These are phyloP conservation scores for Scheffersomyces titani DNA, from an alignment of 1,139 yeast species.

Conservation along the genomic window DNA sequence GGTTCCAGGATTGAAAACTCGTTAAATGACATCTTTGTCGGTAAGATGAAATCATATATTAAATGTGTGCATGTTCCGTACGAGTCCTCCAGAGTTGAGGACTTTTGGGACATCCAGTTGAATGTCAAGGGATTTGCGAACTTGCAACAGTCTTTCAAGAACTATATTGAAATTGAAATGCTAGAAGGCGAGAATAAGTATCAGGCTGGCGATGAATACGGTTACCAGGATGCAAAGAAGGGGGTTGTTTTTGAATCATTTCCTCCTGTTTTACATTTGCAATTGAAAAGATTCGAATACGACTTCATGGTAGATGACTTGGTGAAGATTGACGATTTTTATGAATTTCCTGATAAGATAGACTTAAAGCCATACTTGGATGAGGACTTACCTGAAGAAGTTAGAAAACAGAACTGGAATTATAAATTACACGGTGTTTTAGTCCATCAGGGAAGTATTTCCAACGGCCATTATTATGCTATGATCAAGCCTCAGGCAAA, in stretches of 20 bases:
- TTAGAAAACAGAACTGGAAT: conserved; percentile 61
- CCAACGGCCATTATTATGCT: conserved; percentile 96
- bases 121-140: conserved; percentile 84
- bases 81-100: conserved; percentile 90
- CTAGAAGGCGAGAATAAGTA: conserved; percentile 94
- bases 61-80: conserved; percentile 94
- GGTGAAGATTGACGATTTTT: conserved; percentile 89
- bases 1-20: conserved; percentile 82
- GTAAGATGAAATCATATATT: conserved; percentile 93
- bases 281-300: conserved; percentile 90
- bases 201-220: conserved; percentile 82
- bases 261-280: conserved; percentile 92
- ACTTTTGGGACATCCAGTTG: conserved; percentile 96
- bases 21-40: conserved; percentile 84
- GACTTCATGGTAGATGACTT: conserved; percentile 88
- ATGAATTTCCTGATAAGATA: conserved; percentile 83
- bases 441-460: conserved; percentile 93
- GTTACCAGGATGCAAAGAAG: conserved; percentile 94
- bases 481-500: conserved; percentile 75
- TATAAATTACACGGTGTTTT: conserved; percentile 90
- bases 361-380: conserved; percentile 82
- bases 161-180: conserved; percentile 86
- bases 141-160: conserved; percentile 74
- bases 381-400: conserved; percentile 47
- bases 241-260: conserved; percentile 91